phyloP scores from a whole-genome alignment of 306 rosid species.

The Boehmeria nivea region DNA sequence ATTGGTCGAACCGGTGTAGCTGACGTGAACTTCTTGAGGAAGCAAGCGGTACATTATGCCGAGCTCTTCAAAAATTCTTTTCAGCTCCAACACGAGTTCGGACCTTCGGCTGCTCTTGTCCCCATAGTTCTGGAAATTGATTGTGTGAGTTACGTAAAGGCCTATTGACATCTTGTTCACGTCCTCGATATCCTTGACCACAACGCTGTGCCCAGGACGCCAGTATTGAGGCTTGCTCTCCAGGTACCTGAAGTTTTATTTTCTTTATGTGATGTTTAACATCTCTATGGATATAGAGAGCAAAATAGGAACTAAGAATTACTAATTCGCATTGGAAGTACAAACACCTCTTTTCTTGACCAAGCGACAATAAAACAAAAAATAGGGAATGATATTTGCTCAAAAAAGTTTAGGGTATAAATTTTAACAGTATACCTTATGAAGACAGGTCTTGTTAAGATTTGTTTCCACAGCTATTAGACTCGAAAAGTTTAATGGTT shows the following conservation, averaged over 20 bases:
- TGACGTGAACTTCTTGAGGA: slow-evolving; percentile 64
- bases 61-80: slow-evolving; percentile 68
- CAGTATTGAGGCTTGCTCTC: slow-evolving; percentile 75
- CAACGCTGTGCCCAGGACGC: slow-evolving; percentile 52
- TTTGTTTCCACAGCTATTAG: too few species aligned
- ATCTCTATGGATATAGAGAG: not conserved
- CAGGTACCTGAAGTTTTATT: slow-evolving; percentile 46
- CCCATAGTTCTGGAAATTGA: slow-evolving; percentile 67
- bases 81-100: slow-evolving; percentile 67
- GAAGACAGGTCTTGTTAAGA: too few species aligned
- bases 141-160: slow-evolving; percentile 55
- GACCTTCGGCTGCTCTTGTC: slow-evolving; percentile 65
- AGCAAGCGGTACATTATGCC: slow-evolving; percentile 57
- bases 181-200: slow-evolving; percentile 63
- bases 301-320: not conserved
- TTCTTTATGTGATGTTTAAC: not conserved
- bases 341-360: not conserved
- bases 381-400: too few species aligned
- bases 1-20: slow-evolving; percentile 27
- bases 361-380: too few species aligned
- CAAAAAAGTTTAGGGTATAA: too few species aligned
- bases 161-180: slow-evolving; percentile 64
- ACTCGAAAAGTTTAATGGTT: too few species aligned
- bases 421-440: too few species aligned
- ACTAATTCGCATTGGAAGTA: not conserved